Evolutionary conservation across 1,284 basidiomycete genomes (phyloP), one percentile per base, ranked within the genome.

Genomic region (Inonotus hispidus): DNA sequence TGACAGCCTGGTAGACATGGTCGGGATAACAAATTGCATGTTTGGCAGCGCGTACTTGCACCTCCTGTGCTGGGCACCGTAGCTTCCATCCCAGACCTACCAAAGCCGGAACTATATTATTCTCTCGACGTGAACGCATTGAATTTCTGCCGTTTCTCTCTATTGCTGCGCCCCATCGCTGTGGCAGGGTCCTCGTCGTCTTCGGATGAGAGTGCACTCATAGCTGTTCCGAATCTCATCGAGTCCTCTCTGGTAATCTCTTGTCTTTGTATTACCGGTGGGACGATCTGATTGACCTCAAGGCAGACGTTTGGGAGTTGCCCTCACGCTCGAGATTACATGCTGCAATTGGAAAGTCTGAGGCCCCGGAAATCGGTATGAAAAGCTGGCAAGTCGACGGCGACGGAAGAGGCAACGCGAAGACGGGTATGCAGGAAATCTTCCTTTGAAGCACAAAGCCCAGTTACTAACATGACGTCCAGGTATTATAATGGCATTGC

Each of bases 401-500:
- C 0, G 79, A 82, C 56, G 81, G 81, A 1, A 74, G 77, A 21
- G 79, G 79, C 16, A 72, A 73, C 57, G 72, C 70, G 23, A 79
- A 75, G 61, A 75, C 77, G 63, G 77, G 79, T 80, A 32, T 32
- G n/a, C n/a, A n/a, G n/a, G n/a, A n/a, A n/a, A n/a, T n/a, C n/a
- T n/a, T n/a, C n/a, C n/a, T n/a, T n/a, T n/a, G n/a, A n/a, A n/a
- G n/a, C n/a, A n/a, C n/a, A n/a, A n/a, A n/a, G n/a, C n/a, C n/a
- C n/a, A 21, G 39, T 61, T 8, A 23, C 37, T 21, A 23, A 23
- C 10, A 49, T 38, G 57, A 23, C 37, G 47, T 32, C 35, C 70
- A 85, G 93, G 93, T 1, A 88, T 95, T 59, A 84, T 94, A 64
- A 96, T 95, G 94, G 83, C 86, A 0, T 72, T 94, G 61, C 88